phyloP scores from a whole-genome alignment of 148 eudicot genomes.

The Rhododendron griersonianum region DNA sequence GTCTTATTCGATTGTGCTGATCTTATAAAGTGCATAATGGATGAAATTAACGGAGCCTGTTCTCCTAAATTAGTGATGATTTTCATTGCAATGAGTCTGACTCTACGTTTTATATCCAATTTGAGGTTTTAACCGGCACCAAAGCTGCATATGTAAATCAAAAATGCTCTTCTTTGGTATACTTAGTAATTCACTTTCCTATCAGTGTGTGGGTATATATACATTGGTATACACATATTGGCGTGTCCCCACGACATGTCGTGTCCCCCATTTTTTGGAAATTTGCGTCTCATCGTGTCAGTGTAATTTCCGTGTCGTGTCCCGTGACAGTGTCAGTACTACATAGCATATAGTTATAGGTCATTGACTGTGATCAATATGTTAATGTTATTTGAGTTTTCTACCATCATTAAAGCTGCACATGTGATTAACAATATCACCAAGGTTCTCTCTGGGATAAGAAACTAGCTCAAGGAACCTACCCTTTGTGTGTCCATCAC shows the following conservation, averaged over 20 bases:
- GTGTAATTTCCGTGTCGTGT: no score
- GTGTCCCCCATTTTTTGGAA: no score
- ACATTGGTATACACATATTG: no score
- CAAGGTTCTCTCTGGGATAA: background rate
- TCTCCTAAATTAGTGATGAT: background rate
- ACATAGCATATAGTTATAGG: background rate
- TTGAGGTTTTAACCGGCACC: background rate
- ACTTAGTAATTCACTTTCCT: background rate
- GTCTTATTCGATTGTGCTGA: background rate
- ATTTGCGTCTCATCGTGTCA: no score
- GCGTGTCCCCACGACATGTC: no score
- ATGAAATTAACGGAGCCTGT: background rate
- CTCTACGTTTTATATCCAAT: background rate
- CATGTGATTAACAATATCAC: background rate
- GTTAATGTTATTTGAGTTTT: background rate
- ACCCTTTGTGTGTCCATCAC: background rate
- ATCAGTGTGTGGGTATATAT: background rate
- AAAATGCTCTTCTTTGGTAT: background rate
- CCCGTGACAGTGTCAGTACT: no score
- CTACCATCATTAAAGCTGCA: background rate
- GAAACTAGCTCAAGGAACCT: background rate
- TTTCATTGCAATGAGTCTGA: background rate
- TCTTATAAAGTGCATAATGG: background rate
- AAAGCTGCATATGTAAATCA: background rate
- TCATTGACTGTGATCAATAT: background rate